phyloP scores from a whole-genome alignment of 495 filamentous ascomycete genomes.

The Penicillium malachiteum region DNA sequence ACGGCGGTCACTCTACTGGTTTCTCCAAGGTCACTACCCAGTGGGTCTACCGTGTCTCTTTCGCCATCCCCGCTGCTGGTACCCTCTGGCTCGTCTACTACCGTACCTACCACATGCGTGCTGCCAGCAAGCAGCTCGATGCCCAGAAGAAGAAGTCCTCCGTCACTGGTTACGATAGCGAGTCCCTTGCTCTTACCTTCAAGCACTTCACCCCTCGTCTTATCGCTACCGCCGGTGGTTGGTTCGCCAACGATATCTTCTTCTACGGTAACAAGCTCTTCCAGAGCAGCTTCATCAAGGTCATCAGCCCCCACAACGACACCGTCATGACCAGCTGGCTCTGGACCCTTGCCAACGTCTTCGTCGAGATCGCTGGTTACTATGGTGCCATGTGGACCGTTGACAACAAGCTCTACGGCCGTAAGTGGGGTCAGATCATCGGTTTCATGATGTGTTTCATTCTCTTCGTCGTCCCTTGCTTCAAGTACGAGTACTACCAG shows the following conservation, averaged over 20 bases:
- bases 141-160: conserved; percentile 75
- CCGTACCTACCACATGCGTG: conserved; percentile 82
- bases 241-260: conserved; percentile 92
- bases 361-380: conserved; percentile 75
- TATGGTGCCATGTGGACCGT: conserved; percentile 75
- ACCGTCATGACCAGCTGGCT: conserved; percentile 77
- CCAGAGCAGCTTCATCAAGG: conserved; percentile 77
- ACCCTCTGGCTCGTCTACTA: conserved; percentile 91
- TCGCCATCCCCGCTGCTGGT: conserved; percentile 78
- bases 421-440: conserved; percentile 86
- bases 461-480: conserved; percentile 80
- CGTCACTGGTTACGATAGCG: conserved; percentile 80
- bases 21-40: conserved; percentile 68
- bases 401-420: conserved; percentile 87
- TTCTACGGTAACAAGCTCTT: conserved; percentile 98
- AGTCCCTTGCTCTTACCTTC: conserved; percentile 70
- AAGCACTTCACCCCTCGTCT: conserved; percentile 75
- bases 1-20: conserved; percentile 64
- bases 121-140: conserved; percentile 66
- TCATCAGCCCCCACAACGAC: conserved; percentile 58
- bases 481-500: conserved; percentile 77
- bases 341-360: conserved; percentile 82
- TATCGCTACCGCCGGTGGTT: conserved; percentile 74
- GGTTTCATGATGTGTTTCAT: conserved; percentile 85
- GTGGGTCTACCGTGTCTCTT: conserved; percentile 81